Percentiles rank a stretch among this genome's conserved stretches.
Conservation (phyloP, 2,329 filamentous ascomycete species). For the Claviceps sp. region DNA sequence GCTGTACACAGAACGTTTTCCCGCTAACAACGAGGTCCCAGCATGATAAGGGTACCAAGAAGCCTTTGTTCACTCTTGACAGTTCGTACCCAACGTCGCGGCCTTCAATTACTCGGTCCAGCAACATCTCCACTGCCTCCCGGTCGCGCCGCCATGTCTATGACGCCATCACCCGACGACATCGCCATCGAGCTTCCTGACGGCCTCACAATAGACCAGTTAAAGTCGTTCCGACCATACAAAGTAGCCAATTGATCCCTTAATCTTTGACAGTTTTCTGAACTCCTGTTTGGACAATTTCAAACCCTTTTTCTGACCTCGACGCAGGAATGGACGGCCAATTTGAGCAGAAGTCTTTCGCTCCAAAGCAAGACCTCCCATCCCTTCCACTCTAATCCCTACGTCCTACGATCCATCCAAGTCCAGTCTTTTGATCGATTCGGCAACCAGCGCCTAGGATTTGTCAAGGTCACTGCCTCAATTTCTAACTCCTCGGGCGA, state of each 20-base stretch:
- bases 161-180: conserved; percentile 7
- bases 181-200: conserved; percentile 27
- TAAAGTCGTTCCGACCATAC: conserved; percentile 33
- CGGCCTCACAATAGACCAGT: conserved; percentile 26
- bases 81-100: not conserved
- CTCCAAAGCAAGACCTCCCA: conserved; percentile 30
- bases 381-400: conserved; percentile 41
- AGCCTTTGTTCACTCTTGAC: not conserved
- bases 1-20: not conserved
- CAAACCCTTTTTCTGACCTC: not conserved
- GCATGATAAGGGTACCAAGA: not conserved
- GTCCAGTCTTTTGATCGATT: conserved; percentile 43
- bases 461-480: conserved; percentile 39
- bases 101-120: not conserved
- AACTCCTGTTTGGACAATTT: not conserved
- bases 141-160: not conserved
- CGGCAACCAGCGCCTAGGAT: conserved; percentile 33
- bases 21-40: not conserved
- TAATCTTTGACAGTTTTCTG: not conserved
- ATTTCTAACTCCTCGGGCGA: conserved; percentile 35
- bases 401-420: conserved; percentile 34
- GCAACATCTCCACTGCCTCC: not conserved
- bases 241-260: conserved; percentile 17
- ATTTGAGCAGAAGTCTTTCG: conserved; percentile 30
- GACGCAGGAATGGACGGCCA: conserved; percentile 34